Conservation (phyloP, 805 yeast genomes). For the Spencermartinsiella europaea region DNA sequence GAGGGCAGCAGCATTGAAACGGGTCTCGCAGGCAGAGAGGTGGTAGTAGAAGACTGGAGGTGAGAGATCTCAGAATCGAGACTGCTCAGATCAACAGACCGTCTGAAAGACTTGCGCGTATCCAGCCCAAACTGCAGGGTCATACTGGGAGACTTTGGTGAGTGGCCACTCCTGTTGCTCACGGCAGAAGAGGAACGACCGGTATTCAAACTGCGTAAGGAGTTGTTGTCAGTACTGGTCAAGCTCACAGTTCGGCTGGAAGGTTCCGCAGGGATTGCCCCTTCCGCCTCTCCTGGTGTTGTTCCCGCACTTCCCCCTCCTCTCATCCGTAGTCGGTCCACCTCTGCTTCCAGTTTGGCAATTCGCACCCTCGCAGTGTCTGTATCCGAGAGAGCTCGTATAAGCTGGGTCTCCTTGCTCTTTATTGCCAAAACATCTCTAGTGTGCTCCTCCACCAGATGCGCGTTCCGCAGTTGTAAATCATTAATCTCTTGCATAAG, state of each 20-base stretch:
- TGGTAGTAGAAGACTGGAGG: neutral
- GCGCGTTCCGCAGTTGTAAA: slow-evolving; percentile 29
- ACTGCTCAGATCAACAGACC: slow-evolving; percentile 16
- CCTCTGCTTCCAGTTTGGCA: slow-evolving; percentile 48
- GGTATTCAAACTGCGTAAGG: slow-evolving; percentile 9
- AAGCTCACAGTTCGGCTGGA: neutral
- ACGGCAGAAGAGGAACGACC: slow-evolving; percentile 6
- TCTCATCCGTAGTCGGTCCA: slow-evolving; percentile 29
- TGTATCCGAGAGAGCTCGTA: slow-evolving; percentile 55
- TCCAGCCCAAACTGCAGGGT: slow-evolving; percentile 17
- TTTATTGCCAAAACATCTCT: slow-evolving; percentile 47
- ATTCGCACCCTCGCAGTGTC: slow-evolving; percentile 52
- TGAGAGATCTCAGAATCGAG: neutral
- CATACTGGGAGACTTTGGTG: slow-evolving; percentile 19
- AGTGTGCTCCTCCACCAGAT: slow-evolving; percentile 47
- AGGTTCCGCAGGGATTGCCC: neutral
- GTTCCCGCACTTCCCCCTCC: no score
- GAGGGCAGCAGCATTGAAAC: neutral
- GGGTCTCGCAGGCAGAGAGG: neutral
- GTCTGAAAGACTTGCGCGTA: slow-evolving; percentile 6
- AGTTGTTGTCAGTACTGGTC: neutral
- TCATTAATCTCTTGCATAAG: slow-evolving; percentile 33
- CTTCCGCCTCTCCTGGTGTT: slow-evolving; percentile 1
- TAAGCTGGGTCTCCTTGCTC: slow-evolving; percentile 65
- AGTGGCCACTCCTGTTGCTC: neutral